Percentiles rank a stretch among this genome's conserved stretches.
Evolutionary conservation across 441 rosid genomes (phyloP).

Genomic region (Gossypium schwendimanii): DNA sequence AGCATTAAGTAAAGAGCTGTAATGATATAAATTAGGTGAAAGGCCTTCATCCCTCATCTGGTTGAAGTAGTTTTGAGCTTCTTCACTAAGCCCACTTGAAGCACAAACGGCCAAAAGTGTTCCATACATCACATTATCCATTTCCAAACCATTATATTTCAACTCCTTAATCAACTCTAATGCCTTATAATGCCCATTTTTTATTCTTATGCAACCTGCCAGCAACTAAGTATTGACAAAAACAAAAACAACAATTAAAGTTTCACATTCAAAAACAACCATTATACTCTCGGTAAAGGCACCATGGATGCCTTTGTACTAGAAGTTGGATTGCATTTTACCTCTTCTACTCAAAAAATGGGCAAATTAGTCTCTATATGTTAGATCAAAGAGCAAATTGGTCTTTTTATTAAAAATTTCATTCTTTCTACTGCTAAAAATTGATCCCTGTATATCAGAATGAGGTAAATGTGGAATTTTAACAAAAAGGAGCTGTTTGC

Average conservation of each 20-base stretch:
- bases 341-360: no score
- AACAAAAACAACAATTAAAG: slow-evolving; percentile 19
- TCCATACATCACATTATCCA: slow-evolving; percentile 81
- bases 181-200: slow-evolving; percentile 61
- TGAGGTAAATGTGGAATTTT: no score
- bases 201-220: slow-evolving; percentile 74
- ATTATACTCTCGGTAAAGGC: no score
- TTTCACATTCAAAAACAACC: not conserved
- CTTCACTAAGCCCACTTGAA: slow-evolving; percentile 60
- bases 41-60: slow-evolving; percentile 77
- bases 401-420: no score
- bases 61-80: slow-evolving; percentile 65
- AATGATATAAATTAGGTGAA: slow-evolving; percentile 64
- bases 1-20: slow-evolving; percentile 81
- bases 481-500: no score
- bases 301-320: no score
- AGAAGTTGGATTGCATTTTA: no score
- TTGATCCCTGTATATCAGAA: no score
- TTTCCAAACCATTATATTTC: slow-evolving; percentile 42
- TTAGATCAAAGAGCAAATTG: no score
- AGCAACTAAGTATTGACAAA: slow-evolving; percentile 53
- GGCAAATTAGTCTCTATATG: no score
- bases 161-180: slow-evolving; percentile 66
- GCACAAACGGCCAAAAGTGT: slow-evolving; percentile 86
- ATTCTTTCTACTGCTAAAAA: no score